Percentiles rank a stretch among this genome's conserved stretches.
Evolutionary conservation across 352 stramenopile species (phyloP).

Genomic region (Pseudoperonospora humuli): DNA sequence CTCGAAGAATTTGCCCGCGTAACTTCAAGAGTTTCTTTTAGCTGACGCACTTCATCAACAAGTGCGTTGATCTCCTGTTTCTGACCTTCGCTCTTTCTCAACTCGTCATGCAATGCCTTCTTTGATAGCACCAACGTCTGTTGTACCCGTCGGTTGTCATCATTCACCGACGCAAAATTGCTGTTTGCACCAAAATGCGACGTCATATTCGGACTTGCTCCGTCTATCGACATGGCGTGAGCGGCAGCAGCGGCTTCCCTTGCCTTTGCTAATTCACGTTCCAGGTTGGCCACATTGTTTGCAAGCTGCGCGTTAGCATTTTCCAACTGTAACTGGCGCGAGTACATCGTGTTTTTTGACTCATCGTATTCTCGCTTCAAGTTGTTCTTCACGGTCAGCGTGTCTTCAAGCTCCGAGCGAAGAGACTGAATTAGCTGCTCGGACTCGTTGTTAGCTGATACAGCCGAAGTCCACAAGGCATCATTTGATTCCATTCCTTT

Average conservation of each 20-base stretch:
- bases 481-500: constrained; percentile 58
- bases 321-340: constrained; percentile 66
- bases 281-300: constrained; percentile 52
- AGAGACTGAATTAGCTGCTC: constrained; percentile 56
- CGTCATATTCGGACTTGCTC: too few species aligned
- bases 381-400: constrained; percentile 39
- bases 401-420: constrained; percentile 58
- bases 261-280: constrained; percentile 44
- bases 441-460: constrained; percentile 60
- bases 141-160: constrained; percentile 55
- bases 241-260: constrained; percentile 19
- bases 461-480: constrained; percentile 53
- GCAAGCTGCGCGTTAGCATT: constrained; percentile 66
- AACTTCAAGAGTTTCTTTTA: constrained; percentile 34
- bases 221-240: constrained; percentile 3
- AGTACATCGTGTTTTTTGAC: constrained; percentile 61
- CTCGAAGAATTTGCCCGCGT: constrained; percentile 29
- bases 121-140: constrained; percentile 62
- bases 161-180: constrained; percentile 27
- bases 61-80: constrained; percentile 57
- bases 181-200: constrained; percentile 12
- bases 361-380: constrained; percentile 62
- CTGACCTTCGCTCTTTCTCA: constrained; percentile 52
- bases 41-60: constrained; percentile 39
- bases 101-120: constrained; percentile 70